Base-by-base conservation (phyloP, 768 basidiomycete species). In the Xerocomus potaroensis region DNA sequence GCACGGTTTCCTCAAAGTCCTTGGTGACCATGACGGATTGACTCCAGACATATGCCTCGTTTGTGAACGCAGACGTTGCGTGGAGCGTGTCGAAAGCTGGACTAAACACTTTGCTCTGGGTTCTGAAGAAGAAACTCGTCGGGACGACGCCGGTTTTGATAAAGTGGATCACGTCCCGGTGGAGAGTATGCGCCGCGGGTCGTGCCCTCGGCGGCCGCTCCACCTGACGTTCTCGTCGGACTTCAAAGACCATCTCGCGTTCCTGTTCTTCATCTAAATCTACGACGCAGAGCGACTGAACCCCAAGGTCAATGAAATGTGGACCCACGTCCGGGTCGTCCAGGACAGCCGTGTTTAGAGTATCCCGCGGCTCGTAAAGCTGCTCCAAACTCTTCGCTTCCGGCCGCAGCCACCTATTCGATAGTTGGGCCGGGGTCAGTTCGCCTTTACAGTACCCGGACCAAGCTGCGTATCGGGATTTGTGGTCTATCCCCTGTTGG, bases 401-500 rank as follows among this genome's bases (percentile, higher is more conserved):
- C 14, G 59, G 64, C 41, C 71, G 68, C 5, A 70, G 59, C 74
- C 75, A 77, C 9, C 47, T 37, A 8, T 16, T 10, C 46, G 41
- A 43, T 21, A 50, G 26, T 19, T 34, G 33, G 10, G 35, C 33
- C 21, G 24, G 31, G 0, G 29, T 42, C 30, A 47, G 50, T 48
- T 31, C 40, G 14, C 4, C 10, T 1, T 49, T 42, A 5, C 68
- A 45, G 23, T 48, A 53, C 0, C 34, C 40, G 1, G 37, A 44
- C 59, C 49, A 64, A 5, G 53, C 48, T 6, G 42, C 27, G 21
- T 58, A 52, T 24, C 72, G 62, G 7, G 48, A 47, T 23, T 52
- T 19, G 33, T 70, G 66, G 16, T 71, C 61, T 8, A 62, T 31
- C 8, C 75, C 75, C 54, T 77, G 73, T 23, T 69, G 60, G 18